Percentiles rank a stretch among this genome's conserved stretches.
Conservation (phyloP, 2,329 filamentous ascomycete species). For the Stagonosporopsis rhizophila region DNA sequence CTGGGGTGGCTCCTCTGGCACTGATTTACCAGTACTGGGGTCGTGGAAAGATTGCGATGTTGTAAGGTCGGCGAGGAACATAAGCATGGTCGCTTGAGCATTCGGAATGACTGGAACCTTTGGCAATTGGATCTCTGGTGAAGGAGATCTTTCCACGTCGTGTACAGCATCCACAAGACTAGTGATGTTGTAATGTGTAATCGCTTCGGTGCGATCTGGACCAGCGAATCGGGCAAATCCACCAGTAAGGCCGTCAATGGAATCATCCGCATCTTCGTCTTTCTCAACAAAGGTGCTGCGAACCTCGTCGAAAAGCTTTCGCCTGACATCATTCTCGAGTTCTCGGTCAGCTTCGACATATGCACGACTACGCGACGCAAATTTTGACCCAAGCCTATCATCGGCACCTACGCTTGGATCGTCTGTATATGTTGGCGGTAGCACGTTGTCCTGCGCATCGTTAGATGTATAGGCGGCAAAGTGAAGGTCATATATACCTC, state of each 20-base stretch:
- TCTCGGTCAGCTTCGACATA: conserved; percentile 50
- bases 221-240: conserved; percentile 54
- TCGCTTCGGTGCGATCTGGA: conserved; percentile 50
- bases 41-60: conserved; percentile 23
- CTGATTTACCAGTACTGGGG: neutral
- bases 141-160: conserved; percentile 44
- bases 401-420: conserved; percentile 32
- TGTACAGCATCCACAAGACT: conserved; percentile 44
- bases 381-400: conserved; percentile 43
- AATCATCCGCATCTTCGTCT: conserved; percentile 45
- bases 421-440: conserved; percentile 43
- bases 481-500: conserved; percentile 37
- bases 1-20: neutral
- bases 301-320: conserved; percentile 32
- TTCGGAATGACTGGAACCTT: conserved; percentile 46
- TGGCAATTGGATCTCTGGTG: conserved; percentile 27
- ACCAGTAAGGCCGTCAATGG: conserved; percentile 33
- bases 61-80: conserved; percentile 47
- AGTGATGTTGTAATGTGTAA: conserved; percentile 47
- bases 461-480: conserved; percentile 3
- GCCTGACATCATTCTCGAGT: conserved; percentile 39
- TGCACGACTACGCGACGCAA: conserved; percentile 51
- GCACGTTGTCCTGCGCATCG: conserved; percentile 38
- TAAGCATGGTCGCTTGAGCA: conserved; percentile 51
- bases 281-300: conserved; percentile 34